Base-by-base conservation (phyloP, 1,284 basidiomycete species). In the Microbotryum lychnidis-dioicae region DNA sequence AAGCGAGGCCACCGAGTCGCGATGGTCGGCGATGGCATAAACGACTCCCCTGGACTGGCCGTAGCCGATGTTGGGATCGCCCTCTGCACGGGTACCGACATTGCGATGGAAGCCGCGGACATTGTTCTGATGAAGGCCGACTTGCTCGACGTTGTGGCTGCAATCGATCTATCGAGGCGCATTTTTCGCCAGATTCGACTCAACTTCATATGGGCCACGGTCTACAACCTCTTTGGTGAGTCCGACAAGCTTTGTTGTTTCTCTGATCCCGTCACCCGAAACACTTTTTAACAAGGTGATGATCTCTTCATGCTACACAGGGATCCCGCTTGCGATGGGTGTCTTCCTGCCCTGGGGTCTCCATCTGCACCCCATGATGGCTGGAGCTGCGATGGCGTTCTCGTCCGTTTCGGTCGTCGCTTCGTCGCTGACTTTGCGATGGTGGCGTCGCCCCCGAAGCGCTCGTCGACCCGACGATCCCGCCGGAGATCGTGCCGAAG, bases 1-100 rank as follows among this genome's bases (percentile, higher is more conserved):
- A 80, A 83, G 71, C 81, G 82, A 68, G 83, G 82, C 12, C 68
- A 71, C 27, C 86, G 84, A 44, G 86, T 94, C 25, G 92, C 90
- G 1, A 94, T 96, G 91, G 92, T 99, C 54, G 96, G 96, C 23
- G 96, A 99, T 75, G 96, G 96, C 21, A 96, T 98, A 78, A 98
- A 99, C 75, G 96, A 99, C 75, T 94, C 92, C 1, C 94, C 93
- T 1, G 96, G 94, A 1, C 84, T 98, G 1, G 93, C 94, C 20
- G 89, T 89, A 3, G 90, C 94, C 0, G 90, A 91, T 2, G 87
- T 98, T 37, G 96, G 96, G 27, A 94, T 99, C 65, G 96, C 96
- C 0, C 83, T 99, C 1, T 91, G 89, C 21, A 90, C 90, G 0
- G 96, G 96, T 25, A 93, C 96, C 7, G 93, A 91, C 27, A 90